Conservation (phyloP, 441 rosid genomes). For the Arabidopsis hybrid region DNA sequence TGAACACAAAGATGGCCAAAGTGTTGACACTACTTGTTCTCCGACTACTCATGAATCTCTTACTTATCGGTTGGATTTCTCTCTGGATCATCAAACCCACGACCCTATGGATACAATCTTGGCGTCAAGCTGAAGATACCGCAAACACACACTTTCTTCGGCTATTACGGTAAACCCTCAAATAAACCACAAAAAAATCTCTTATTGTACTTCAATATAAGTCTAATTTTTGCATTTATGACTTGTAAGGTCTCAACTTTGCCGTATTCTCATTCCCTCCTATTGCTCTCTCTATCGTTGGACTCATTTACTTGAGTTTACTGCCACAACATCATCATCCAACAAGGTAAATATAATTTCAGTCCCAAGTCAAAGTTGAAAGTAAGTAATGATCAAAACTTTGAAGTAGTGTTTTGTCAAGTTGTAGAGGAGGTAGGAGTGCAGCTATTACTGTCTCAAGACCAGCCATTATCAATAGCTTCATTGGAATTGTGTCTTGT, state of each 20-base stretch:
- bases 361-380: neutral
- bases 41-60: constrained; percentile 50
- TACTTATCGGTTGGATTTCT: constrained; percentile 60
- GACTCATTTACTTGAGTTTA: constrained; percentile 61
- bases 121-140: constrained; percentile 71
- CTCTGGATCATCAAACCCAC: constrained; percentile 88
- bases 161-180: constrained; percentile 59
- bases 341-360: constrained; percentile 52
- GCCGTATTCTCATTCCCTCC: constrained; percentile 71
- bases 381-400: neutral
- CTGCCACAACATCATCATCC: constrained; percentile 42
- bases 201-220: neutral
- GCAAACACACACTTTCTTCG: constrained; percentile 55
- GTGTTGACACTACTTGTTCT: constrained; percentile 46
- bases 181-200: neutral
- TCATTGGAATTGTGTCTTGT: constrained; percentile 63
- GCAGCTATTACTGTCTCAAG: constrained; percentile 53
- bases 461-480: constrained; percentile 58
- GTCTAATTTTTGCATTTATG: constrained; percentile 14
- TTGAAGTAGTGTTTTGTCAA: neutral
- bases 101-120: constrained; percentile 65
- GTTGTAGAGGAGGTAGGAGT: constrained; percentile 51
- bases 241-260: constrained; percentile 69
- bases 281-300: constrained; percentile 63
- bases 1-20: constrained; percentile 45